These are phyloP conservation scores for Pilasporangium apinafurcum DNA, from an alignment of 352 stramenopile species.

Conservation along the genomic window DNA sequence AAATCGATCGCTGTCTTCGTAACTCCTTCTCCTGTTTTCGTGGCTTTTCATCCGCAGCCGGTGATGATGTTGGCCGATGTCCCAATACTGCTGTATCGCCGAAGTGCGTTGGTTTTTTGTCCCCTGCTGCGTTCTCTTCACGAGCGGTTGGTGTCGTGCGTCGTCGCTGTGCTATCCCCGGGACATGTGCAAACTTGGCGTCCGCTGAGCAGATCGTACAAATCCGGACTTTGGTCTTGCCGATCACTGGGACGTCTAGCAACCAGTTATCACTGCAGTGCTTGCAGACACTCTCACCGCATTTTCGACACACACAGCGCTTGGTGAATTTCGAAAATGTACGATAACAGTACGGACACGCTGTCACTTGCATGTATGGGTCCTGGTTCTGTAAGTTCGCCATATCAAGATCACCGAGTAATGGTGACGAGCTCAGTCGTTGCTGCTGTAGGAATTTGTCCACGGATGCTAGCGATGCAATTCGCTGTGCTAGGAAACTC, in stretches of 20 bases:
- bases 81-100: not conserved
- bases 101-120: not conserved
- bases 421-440: constrained; percentile 62
- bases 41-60: no score
- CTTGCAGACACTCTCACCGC: constrained; percentile 65
- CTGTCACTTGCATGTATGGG: constrained; percentile 15
- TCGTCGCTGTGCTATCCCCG: constrained; percentile 7
- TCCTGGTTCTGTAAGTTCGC: constrained; percentile 14
- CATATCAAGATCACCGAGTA: constrained; percentile 79
- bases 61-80: no score
- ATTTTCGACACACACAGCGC: constrained; percentile 70
- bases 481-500: constrained; percentile 56
- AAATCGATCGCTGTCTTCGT: no score
- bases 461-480: constrained; percentile 59
- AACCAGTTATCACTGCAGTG: constrained; percentile 78
- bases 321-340: constrained; percentile 50
- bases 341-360: constrained; percentile 74
- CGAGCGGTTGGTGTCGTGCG: not conserved
- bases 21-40: no score
- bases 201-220: constrained; percentile 79
- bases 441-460: constrained; percentile 79
- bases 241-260: constrained; percentile 74
- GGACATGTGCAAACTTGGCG: constrained; percentile 49
- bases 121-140: constrained; percentile 9
- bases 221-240: constrained; percentile 72